These are phyloP conservation scores for Euphorbia pulcherrima DNA, from an alignment of 345 rosid genomes.

Conservation along the genomic window DNA sequence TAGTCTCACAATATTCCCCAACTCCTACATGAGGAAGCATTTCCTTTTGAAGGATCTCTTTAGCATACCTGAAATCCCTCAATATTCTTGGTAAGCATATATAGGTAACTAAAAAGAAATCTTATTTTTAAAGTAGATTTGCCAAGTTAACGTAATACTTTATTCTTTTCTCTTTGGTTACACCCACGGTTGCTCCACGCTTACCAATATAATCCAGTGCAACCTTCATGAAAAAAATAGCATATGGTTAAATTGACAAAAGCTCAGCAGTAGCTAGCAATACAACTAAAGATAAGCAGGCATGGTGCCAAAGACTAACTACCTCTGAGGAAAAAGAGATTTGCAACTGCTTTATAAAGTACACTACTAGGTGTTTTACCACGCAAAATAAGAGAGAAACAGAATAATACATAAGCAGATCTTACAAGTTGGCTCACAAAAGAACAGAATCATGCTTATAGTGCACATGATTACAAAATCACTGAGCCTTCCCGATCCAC, in stretches of 20 bases:
- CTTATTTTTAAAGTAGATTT: conserved; percentile 19
- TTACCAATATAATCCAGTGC: conserved; percentile 96
- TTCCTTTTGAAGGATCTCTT: conserved; percentile 95
- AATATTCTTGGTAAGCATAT: conserved; percentile 19
- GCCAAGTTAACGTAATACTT: conserved; percentile 50
- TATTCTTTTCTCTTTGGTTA: conserved; percentile 86
- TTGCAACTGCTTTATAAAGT: not conserved
- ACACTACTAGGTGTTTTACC: not conserved
- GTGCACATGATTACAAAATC: too few species aligned
- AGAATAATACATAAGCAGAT: not conserved
- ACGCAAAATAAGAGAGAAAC: not conserved
- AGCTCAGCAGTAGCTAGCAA: not conserved
- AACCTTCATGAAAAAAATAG: conserved; percentile 47
- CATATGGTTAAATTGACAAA: conserved; percentile 3
- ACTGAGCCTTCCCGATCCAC: too few species aligned
- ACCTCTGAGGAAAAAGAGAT: not conserved
- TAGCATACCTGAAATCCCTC: conserved; percentile 71
- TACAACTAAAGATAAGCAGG: not conserved
- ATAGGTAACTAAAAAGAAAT: conserved; percentile 18
- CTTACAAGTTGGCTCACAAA: not conserved
- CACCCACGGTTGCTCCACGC: conserved; percentile 97
- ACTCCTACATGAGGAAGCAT: conserved; percentile 98
- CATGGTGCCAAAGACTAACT: not conserved
- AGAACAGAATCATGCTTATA: too few species aligned
- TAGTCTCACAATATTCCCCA: conserved; percentile 89